Evolutionary conservation across 441 rosid species (phyloP).

Genomic region (Euphorbia celastroides): DNA sequence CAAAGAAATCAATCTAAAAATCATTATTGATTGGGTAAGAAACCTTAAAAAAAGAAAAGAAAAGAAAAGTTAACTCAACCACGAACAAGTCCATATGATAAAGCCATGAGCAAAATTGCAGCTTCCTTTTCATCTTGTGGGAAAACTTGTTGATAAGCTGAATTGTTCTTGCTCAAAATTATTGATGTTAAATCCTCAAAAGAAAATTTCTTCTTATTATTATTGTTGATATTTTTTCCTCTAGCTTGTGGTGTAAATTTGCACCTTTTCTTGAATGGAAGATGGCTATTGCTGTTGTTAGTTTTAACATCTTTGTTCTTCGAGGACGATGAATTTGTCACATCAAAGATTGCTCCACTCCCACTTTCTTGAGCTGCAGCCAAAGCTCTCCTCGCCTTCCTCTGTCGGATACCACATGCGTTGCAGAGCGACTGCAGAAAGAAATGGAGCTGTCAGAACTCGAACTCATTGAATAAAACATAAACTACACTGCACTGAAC

Average conservation of each 20-base stretch:
- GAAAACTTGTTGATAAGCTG: slow-evolving; percentile 62
- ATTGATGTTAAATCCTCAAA: slow-evolving; percentile 59
- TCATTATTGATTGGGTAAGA: too few species aligned
- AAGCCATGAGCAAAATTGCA: slow-evolving; percentile 85
- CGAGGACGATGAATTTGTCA: slow-evolving; percentile 13
- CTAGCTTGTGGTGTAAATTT: slow-evolving; percentile 27
- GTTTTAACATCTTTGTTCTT: slow-evolving; percentile 22
- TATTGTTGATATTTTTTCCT: too few species aligned
- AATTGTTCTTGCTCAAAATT: slow-evolving; percentile 55
- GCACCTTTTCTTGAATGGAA: slow-evolving; percentile 54
- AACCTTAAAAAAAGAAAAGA: neutral
- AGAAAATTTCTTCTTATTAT: slow-evolving; percentile 40
- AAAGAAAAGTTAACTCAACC: slow-evolving; percentile 28
- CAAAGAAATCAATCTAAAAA: slow-evolving; percentile 10
- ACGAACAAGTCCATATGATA: slow-evolving; percentile 76
- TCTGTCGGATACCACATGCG: slow-evolving; percentile 96
- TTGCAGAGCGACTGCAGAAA: slow-evolving; percentile 75
- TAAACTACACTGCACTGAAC: neutral
- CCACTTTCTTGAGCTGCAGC: slow-evolving; percentile 54
- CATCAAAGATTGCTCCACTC: slow-evolving; percentile 25
- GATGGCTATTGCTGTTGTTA: slow-evolving; percentile 18
- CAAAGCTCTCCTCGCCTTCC: slow-evolving; percentile 84
- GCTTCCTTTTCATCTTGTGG: slow-evolving; percentile 97
- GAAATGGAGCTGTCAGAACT: neutral
- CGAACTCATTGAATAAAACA: neutral